These are phyloP conservation scores for Cutaneotrichosporon sp. DNA, from an alignment of 1,284 basidiomycete genomes.

Conservation along the genomic window DNA sequence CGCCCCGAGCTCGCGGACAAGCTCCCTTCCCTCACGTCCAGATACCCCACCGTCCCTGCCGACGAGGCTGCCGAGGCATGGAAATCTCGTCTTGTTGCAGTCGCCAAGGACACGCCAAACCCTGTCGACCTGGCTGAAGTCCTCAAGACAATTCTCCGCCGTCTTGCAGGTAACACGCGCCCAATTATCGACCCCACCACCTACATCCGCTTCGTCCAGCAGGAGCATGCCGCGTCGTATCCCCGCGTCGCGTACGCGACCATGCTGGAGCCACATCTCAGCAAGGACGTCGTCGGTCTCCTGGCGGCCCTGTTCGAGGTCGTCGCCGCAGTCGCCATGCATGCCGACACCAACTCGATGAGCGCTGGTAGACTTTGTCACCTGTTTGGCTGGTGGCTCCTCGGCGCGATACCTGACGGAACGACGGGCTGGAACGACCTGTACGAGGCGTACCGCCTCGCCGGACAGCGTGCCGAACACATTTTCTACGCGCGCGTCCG, in stretches of 20 bases:
- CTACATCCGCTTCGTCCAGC: conserved; percentile 39
- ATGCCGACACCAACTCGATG: conserved; percentile 37
- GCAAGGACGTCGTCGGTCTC: conserved; percentile 15
- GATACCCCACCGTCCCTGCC: conserved; percentile 12
- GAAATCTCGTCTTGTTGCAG: conserved; percentile 26
- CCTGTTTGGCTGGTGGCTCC: conserved; percentile 45
- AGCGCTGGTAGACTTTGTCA: conserved; percentile 34
- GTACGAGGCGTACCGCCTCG: conserved; percentile 40
- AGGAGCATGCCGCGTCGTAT: conserved; percentile 43
- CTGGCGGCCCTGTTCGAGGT: conserved; percentile 43
- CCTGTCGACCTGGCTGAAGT: conserved; percentile 35
- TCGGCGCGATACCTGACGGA: conserved; percentile 20
- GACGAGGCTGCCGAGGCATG: conserved; percentile 15
- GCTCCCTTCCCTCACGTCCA: conserved; percentile 33
- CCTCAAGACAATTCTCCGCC: conserved; percentile 37
- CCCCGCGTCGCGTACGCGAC: conserved; percentile 33
- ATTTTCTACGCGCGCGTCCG: conserved; percentile 46
- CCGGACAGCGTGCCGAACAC: conserved; percentile 39
- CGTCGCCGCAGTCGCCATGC: conserved; percentile 36
- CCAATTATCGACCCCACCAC: conserved; percentile 20
- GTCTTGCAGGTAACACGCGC: conserved; percentile 17
- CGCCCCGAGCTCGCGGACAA: conserved; percentile 27
- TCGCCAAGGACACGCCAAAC: conserved; percentile 26
- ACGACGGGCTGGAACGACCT: conserved; percentile 31
- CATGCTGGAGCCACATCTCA: conserved; percentile 30